Evolutionary conservation across 352 stramenopile genomes (phyloP).

Genomic region (Pseudoperonospora humuli): DNA sequence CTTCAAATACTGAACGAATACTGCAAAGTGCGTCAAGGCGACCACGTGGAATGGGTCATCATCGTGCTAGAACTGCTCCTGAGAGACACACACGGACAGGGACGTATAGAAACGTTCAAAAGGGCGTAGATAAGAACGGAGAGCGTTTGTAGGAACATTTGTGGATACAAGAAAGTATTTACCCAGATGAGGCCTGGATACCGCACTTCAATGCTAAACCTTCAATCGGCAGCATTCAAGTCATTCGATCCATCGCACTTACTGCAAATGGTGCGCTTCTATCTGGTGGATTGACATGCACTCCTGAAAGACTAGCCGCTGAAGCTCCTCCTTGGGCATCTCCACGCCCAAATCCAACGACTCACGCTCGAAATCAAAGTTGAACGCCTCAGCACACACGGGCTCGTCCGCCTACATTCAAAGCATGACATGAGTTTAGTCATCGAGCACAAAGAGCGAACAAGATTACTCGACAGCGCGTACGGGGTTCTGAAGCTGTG

Average conservation of each 20-base stretch:
- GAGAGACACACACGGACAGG: too few relatives aligned
- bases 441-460: not conserved
- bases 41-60: too few relatives aligned
- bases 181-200: too few relatives aligned
- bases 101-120: too few relatives aligned
- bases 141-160: too few relatives aligned
- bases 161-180: too few relatives aligned
- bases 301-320: constrained; percentile 73
- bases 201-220: not conserved
- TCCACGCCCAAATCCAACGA: constrained; percentile 72
- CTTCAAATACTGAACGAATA: too few relatives aligned
- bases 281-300: constrained; percentile 65
- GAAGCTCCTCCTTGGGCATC: constrained; percentile 83
- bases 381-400: constrained; percentile 62
- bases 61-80: too few relatives aligned
- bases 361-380: constrained; percentile 85
- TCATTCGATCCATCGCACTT: constrained; percentile 1
- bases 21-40: too few relatives aligned
- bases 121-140: too few relatives aligned
- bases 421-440: constrained; percentile 1
- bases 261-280: constrained; percentile 62
- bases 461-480: constrained; percentile 3
- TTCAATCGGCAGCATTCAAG: constrained; percentile 5
- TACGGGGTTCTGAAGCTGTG: constrained; percentile 87
- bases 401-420: constrained; percentile 74